Percentiles rank a stretch among this genome's conserved stretches.
phyloP scores from a whole-genome alignment of 164 flowering plant genomes.

The Berberis thunbergii region DNA sequence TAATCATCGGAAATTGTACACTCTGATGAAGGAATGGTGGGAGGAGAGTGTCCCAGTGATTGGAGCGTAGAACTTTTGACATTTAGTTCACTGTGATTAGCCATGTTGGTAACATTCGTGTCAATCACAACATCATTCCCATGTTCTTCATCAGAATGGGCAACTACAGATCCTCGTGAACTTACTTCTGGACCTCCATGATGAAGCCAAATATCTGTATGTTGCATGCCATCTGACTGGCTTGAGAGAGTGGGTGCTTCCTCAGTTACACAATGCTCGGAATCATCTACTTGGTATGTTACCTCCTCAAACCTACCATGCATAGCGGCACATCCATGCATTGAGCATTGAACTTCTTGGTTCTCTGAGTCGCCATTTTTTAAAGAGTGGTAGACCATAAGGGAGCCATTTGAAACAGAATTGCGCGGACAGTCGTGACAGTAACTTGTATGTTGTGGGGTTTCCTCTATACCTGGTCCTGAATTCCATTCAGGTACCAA shows the following conservation, averaged over 20 bases:
- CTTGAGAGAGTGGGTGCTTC: slow-evolving; percentile 17
- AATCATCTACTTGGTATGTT: slow-evolving; percentile 43
- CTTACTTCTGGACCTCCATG: slow-evolving; percentile 40
- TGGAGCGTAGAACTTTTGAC: slow-evolving; percentile 15
- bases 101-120: slow-evolving; percentile 14
- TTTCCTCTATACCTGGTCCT: slow-evolving; percentile 31
- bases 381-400: slow-evolving; percentile 31
- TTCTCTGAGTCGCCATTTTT: slow-evolving; percentile 24
- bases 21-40: slow-evolving; percentile 7
- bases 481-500: slow-evolving; percentile 74
- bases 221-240: slow-evolving; percentile 20
- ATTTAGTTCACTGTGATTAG: slow-evolving; percentile 11
- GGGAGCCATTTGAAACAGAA: slow-evolving; percentile 36
- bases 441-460: slow-evolving; percentile 10
- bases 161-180: slow-evolving; percentile 27
- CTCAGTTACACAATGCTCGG: slow-evolving; percentile 36
- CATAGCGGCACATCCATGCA: slow-evolving; percentile 48
- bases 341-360: slow-evolving; percentile 27
- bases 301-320: slow-evolving; percentile 81
- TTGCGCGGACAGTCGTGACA: slow-evolving; percentile 50
- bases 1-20: slow-evolving; percentile 23
- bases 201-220: slow-evolving; percentile 33
- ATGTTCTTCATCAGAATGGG: slow-evolving; percentile 28
- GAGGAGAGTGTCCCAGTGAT: background rate
- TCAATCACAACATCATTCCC: slow-evolving; percentile 12